phyloP scores from a whole-genome alignment of 352 stramenopile species.

The Elongisporangium senticosum region DNA sequence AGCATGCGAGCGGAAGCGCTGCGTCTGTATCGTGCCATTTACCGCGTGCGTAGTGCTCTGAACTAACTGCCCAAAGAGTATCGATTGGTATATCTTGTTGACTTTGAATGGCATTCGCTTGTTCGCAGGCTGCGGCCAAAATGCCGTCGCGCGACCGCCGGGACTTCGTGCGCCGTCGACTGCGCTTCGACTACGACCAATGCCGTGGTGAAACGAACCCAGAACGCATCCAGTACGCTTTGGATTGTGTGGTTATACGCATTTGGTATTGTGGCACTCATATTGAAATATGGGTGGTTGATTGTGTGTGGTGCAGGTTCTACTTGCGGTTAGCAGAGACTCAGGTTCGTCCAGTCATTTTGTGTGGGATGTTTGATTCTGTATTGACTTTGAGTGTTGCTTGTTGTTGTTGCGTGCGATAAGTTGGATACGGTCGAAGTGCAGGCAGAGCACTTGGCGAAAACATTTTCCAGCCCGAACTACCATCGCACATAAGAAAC shows the following conservation, averaged over 20 bases:
- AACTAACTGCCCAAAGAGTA: neutral
- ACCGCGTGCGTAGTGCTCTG: slow-evolving; percentile 36
- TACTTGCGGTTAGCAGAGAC: slow-evolving; percentile 1
- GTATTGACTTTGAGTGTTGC: slow-evolving; percentile 2
- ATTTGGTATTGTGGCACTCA: neutral
- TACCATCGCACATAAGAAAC: slow-evolving; percentile 40
- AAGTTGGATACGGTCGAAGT: slow-evolving; percentile 71
- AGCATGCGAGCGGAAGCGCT: slow-evolving; percentile 31
- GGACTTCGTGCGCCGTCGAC: slow-evolving; percentile 57
- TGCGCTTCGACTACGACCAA: slow-evolving; percentile 71
- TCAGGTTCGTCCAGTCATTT: neutral
- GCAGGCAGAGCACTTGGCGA: slow-evolving; percentile 53
- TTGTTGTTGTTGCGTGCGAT: slow-evolving; percentile 63
- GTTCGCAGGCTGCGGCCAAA: slow-evolving; percentile 39
- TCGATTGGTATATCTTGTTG: neutral
- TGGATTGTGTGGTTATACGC: neutral
- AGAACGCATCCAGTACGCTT: slow-evolving; percentile 41
- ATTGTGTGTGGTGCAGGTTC: slow-evolving; percentile 3
- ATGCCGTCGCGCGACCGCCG: slow-evolving; percentile 64
- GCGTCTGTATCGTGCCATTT: slow-evolving; percentile 70
- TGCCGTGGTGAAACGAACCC: slow-evolving; percentile 40
- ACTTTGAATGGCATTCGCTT: neutral
- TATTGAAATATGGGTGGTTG: neutral
- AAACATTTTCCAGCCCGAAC: slow-evolving; percentile 56
- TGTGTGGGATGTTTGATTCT: neutral